Evolutionary conservation across 345 rosid genomes (phyloP).

Genomic region (Eucalyptus polyanthemos): DNA sequence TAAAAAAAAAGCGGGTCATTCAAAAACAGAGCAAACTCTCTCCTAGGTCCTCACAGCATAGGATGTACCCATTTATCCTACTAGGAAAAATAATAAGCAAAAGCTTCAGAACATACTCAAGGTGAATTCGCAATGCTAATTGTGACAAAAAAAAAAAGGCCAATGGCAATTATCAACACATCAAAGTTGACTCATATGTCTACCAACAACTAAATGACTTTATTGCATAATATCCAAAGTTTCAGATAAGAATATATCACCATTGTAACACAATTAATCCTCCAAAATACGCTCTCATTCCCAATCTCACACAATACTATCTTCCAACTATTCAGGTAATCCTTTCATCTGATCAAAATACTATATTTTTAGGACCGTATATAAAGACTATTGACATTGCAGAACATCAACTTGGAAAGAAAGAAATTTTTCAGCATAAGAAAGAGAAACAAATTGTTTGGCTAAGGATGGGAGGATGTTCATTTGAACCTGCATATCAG

Average conservation of each 20-base stretch:
- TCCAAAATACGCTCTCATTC: not conserved
- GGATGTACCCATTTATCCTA: not conserved
- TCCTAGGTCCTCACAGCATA: not conserved
- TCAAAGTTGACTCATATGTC: not conserved
- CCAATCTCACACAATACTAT: not conserved
- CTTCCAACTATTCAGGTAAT: not conserved
- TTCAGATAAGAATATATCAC: not conserved
- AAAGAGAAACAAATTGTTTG: not conserved
- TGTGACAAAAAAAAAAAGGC: not conserved
- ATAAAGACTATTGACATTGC: not conserved
- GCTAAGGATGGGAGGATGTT: not conserved
- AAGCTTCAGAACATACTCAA: not conserved
- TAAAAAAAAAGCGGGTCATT: not conserved
- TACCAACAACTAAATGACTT: not conserved
- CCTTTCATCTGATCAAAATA: not conserved
- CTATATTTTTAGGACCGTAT: not conserved
- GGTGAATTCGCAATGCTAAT: not conserved
- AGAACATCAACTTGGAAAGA: not conserved
- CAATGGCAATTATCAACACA: not conserved
- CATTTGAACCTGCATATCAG: slow-evolving; percentile 41
- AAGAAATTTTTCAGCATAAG: not conserved
- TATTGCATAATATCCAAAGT: not conserved
- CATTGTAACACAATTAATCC: not conserved
- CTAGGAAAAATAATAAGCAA: not conserved
- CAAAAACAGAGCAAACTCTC: not conserved